Evolutionary conservation across 2,329 filamentous ascomycete genomes (phyloP).

Genomic region (Mycogone perniciosa): DNA sequence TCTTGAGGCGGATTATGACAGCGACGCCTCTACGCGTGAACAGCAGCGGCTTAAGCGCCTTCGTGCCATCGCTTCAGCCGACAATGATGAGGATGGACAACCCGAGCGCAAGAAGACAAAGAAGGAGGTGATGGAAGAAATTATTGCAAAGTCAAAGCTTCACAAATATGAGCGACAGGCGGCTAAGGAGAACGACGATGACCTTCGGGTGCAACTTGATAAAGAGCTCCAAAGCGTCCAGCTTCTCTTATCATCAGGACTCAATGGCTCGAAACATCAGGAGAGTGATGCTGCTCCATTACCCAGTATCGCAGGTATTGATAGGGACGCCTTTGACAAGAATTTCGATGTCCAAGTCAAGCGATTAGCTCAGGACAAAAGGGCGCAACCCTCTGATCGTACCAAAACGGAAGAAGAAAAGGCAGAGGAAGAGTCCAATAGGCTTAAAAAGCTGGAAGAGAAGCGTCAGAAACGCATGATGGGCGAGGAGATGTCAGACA

Average conservation of each 20-base stretch:
- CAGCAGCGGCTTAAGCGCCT: constrained; percentile 51
- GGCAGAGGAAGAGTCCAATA: constrained; percentile 67
- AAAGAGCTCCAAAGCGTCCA: constrained; percentile 75
- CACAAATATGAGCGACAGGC: constrained; percentile 93
- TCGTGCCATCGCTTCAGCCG: constrained; percentile 39
- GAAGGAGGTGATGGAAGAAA: constrained; percentile 94
- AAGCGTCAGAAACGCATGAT: constrained; percentile 80
- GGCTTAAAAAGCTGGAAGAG: constrained; percentile 74
- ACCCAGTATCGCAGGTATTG: constrained; percentile 43
- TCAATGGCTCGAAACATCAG: constrained; percentile 33
- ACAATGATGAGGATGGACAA: constrained; percentile 45
- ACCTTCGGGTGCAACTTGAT: constrained; percentile 76
- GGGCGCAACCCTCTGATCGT: constrained; percentile 77
- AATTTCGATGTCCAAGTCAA: constrained; percentile 82
- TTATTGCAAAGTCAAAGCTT: constrained; percentile 94
- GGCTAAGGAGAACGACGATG: constrained; percentile 87
- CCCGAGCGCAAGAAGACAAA: constrained; percentile 90
- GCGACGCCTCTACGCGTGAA: constrained; percentile 49
- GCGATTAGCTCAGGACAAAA: constrained; percentile 75
- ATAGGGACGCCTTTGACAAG: constrained; percentile 66
- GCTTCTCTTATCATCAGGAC: constrained; percentile 54
- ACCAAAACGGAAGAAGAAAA: constrained; percentile 90
- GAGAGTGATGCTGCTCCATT: constrained; percentile 18
- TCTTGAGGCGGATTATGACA: constrained; percentile 53
- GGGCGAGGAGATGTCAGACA: constrained; percentile 65